Evolutionary conservation across 306 rosid species (phyloP).

Genomic region (Biancaea sappan): DNA sequence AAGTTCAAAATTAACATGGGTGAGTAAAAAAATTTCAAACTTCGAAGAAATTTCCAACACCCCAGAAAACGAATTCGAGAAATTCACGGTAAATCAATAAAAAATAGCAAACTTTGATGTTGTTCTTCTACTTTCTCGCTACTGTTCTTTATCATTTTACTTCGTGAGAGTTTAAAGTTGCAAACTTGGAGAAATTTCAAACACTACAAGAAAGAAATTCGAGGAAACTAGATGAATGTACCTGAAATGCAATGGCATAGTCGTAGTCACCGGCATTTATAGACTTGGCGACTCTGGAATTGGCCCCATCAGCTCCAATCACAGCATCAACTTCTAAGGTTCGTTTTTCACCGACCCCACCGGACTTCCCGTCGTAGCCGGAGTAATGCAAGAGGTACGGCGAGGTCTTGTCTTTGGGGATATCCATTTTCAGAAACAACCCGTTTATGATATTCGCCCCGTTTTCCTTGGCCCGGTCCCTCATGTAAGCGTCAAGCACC

Average conservation of each 20-base stretch:
- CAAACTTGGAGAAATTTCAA: neutral
- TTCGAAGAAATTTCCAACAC: neutral
- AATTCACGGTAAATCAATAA: neutral
- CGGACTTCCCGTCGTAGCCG: conserved; percentile 62
- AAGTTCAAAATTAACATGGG: neutral
- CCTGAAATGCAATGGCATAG: conserved; percentile 98
- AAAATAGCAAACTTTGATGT: neutral
- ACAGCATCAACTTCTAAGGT: conserved; percentile 93
- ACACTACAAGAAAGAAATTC: neutral
- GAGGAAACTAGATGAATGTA: conserved; percentile 6
- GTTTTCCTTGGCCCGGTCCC: conserved; percentile 72
- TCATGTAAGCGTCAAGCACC: conserved; percentile 73
- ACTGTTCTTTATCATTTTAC: neutral
- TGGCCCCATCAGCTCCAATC: conserved; percentile 97
- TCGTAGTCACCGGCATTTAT: conserved; percentile 95
- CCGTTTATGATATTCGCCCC: conserved; percentile 87
- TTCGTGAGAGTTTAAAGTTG: neutral
- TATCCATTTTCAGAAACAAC: conserved; percentile 84
- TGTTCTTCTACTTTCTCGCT: neutral
- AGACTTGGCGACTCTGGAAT: conserved; percentile 90
- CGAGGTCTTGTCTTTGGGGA: conserved; percentile 49
- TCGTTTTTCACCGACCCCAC: conserved; percentile 73
- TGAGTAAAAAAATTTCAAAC: neutral
- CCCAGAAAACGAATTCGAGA: neutral
- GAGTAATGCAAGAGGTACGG: conserved; percentile 86